phyloP scores from a whole-genome alignment of 805 yeast species.

The Candida jianshihensis region DNA sequence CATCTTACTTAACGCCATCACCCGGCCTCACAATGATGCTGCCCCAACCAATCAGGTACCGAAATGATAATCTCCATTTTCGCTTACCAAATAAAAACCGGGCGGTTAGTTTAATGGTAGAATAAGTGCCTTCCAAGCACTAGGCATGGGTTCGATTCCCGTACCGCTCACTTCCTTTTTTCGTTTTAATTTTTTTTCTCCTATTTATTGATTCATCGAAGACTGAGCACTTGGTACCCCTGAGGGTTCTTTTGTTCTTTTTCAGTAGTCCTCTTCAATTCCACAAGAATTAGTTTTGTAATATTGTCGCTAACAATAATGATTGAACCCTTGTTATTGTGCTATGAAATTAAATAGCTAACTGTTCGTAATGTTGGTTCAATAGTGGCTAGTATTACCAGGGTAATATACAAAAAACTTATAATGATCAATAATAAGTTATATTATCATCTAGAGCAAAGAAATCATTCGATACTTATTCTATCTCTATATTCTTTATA shows the following conservation, averaged over 20 bases:
- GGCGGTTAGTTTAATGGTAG: slow-evolving; percentile 87
- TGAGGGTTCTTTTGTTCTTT: too few relatives aligned
- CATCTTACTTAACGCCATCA: background rate
- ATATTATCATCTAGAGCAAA: slow-evolving; percentile 1
- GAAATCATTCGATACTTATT: background rate
- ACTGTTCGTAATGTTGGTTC: too few relatives aligned
- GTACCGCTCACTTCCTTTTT: slow-evolving; percentile 53
- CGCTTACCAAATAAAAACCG: slow-evolving; percentile 17
- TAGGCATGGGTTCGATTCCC: slow-evolving; percentile 90
- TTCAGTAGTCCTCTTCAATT: too few relatives aligned
- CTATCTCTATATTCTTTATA: background rate
- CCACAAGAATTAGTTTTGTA: too few relatives aligned
- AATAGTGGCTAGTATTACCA: too few relatives aligned
- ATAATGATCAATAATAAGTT: too few relatives aligned
- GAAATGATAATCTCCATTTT: background rate
- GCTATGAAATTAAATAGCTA: too few relatives aligned
- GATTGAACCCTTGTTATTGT: too few relatives aligned
- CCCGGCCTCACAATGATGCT: background rate
- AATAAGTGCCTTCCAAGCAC: slow-evolving; percentile 89
- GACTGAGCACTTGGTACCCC: too few relatives aligned
- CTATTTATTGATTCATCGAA: too few relatives aligned
- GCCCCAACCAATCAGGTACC: background rate
- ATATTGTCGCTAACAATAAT: too few relatives aligned
- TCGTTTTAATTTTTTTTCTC: background rate
- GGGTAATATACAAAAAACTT: too few relatives aligned